Conservation (phyloP, 75 land plant genomes). For the Cryptomeria japonica region DNA sequence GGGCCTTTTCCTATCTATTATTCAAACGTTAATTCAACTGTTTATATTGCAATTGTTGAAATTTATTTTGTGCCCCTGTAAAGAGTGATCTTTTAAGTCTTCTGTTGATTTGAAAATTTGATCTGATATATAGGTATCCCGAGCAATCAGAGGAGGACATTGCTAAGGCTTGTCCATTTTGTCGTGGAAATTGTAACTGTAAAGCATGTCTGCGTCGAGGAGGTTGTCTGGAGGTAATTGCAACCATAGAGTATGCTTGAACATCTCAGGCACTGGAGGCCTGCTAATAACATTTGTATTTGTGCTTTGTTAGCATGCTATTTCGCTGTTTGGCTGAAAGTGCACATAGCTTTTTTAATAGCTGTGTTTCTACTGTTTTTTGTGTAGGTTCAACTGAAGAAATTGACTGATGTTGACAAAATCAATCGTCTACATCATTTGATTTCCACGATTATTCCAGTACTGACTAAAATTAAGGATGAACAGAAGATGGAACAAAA, state of each 20-base stretch:
- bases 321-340: neutral
- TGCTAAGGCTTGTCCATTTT: slow-evolving; percentile 61
- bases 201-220: slow-evolving; percentile 46
- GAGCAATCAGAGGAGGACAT: slow-evolving; percentile 56
- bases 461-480: slow-evolving; percentile 34
- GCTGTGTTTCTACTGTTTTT: neutral
- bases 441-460: slow-evolving; percentile 47
- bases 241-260: slow-evolving; percentile 2
- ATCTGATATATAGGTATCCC: slow-evolving; percentile 47
- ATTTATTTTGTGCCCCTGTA: neutral
- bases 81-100: neutral
- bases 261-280: slow-evolving; percentile 16
- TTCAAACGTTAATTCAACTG: neutral
- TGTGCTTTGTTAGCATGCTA: neutral
- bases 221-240: slow-evolving; percentile 28
- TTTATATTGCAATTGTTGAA: neutral
- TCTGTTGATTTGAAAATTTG: neutral
- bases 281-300: neutral
- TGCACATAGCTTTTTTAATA: neutral
- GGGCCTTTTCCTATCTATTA: neutral
- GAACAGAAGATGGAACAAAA: slow-evolving; percentile 45
- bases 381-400: slow-evolving; percentile 26
- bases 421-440: slow-evolving; percentile 30
- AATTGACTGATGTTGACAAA: slow-evolving; percentile 13
- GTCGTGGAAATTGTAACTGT: slow-evolving; percentile 76